Evolutionary conservation across 1,139 yeast species (phyloP), one percentile per base, ranked within the genome.

Genomic region (Saccharomyces hybrid): DNA sequence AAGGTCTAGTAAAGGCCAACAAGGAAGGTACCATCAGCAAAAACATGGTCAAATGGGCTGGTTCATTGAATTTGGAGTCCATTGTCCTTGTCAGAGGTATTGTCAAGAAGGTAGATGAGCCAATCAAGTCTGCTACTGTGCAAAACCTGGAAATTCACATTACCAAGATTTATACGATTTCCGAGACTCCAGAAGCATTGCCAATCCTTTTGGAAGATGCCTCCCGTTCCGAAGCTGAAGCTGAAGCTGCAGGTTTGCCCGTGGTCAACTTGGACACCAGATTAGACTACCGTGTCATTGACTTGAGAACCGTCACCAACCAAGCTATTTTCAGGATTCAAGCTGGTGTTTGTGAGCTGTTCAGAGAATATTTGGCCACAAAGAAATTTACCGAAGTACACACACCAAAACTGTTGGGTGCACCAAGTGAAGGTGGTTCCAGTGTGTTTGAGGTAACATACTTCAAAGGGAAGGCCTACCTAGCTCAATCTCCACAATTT

Each of bases 401-500:
- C 74, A 86, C 98, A 11, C 99, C 99, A 58, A 93, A 93, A 75
- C 78, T 93, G 65, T 81, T 93, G 69, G 96, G 95, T 63, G 90
- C 98, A 51, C 88, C 99, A 42, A 86, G 96, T 57, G 99, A 93
- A 77, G 97, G 98, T 71, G 99, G 99, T 62, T 83, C 97, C 58
- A 91, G 90, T 71, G 98, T 95, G 49, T 93, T 93, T 75, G 95
- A 88, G 74, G 85, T 93, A 59, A 78, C 86, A 52, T 95, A 95
- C 75, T 95, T 93, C 80, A 91, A 93, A 73, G 84, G 91, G 58
- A 84, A 85, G 59, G 98, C 98, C 7, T 93, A 80, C 74, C 78
- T 93, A 69, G 99, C 99, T 32, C 99, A 93, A 77, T 89, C 97
- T 48, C 99, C 99, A 52, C 99, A 93, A 77, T 80, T 93, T 64